A percentile compares a stretch with the other conserved stretches of the same genome.
Evolutionary conservation across 495 filamentous ascomycete genomes (phyloP).

Genomic region (Elasticomyces elasticus): DNA sequence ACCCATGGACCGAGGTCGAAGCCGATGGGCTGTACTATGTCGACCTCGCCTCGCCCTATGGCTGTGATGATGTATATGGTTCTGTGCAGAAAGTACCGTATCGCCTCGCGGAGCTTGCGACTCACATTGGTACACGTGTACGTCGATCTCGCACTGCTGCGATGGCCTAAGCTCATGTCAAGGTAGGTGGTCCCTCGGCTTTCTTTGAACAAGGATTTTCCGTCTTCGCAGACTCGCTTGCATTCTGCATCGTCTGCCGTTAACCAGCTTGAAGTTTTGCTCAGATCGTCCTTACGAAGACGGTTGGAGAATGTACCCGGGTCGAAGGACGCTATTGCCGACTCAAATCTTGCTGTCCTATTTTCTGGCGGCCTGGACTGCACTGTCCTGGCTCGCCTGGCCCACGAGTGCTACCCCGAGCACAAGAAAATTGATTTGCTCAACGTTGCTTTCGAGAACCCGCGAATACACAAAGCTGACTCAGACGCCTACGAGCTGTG

Average conservation of each 20-base stretch:
- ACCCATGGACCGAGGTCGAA: constrained; percentile 66
- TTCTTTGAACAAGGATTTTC: constrained; percentile 21
- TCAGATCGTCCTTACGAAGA: constrained; percentile 53
- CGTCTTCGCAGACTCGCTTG: constrained; percentile 27
- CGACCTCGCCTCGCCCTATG: constrained; percentile 28
- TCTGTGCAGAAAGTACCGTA: not conserved
- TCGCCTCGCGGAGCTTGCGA: not conserved
- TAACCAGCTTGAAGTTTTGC: constrained; percentile 43
- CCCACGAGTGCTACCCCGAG: constrained; percentile 65
- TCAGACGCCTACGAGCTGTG: constrained; percentile 61
- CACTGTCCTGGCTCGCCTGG: constrained; percentile 70
- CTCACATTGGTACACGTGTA: not conserved
- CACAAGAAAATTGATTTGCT: constrained; percentile 71
- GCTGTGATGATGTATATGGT: not conserved
- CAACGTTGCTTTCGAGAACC: constrained; percentile 96
- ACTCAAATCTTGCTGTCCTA: constrained; percentile 58
- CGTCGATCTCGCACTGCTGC: not conserved
- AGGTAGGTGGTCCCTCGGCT: constrained; percentile 21
- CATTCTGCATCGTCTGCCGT: constrained; percentile 45
- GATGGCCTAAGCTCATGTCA: constrained; percentile 12
- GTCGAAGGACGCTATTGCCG: constrained; percentile 30
- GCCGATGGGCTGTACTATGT: constrained; percentile 65
- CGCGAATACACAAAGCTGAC: constrained; percentile 38
- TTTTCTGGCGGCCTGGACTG: constrained; percentile 96
- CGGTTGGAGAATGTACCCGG: constrained; percentile 60